Evolutionary conservation across 495 filamentous ascomycete genomes (phyloP).

Genomic region (Umbilicaria muhlenbergii): DNA sequence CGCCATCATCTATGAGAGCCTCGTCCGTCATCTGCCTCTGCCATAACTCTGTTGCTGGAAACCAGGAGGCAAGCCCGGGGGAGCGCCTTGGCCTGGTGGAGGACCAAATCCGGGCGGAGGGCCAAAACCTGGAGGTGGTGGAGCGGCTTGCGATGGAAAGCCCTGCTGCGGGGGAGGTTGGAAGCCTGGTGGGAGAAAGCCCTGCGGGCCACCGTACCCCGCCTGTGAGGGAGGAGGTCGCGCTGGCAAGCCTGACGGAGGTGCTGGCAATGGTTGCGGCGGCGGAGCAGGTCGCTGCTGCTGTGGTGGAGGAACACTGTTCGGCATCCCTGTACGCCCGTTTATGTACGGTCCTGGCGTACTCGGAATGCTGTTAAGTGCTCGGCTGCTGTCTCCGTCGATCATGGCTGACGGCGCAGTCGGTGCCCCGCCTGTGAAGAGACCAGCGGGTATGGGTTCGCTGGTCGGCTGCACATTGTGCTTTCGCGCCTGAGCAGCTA

Average conservation of each 20-base stretch:
- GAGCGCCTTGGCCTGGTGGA: conserved; percentile 20
- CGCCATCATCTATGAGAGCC: conserved; percentile 16
- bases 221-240: conserved; percentile 64
- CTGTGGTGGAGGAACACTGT: conserved; percentile 23
- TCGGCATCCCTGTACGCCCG: conserved; percentile 21
- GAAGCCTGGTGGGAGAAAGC: conserved; percentile 44
- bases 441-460: conserved; percentile 36
- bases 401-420: conserved; percentile 38
- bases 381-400: conserved; percentile 30
- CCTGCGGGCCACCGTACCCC: conserved; percentile 62
- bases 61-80: conserved; percentile 30
- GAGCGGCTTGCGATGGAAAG: conserved; percentile 24
- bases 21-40: conserved; percentile 21
- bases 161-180: conserved; percentile 28
- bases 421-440: conserved; percentile 27
- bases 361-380: conserved; percentile 19
- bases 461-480: conserved; percentile 72
- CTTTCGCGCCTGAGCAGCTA: conserved; percentile 84
- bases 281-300: conserved; percentile 26
- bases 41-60: conserved; percentile 35
- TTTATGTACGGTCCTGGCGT: conserved; percentile 18
- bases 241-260: conserved; percentile 64
- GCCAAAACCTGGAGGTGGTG: conserved; percentile 39
- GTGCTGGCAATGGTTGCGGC: conserved; percentile 36
- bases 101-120: conserved; percentile 36